Evolutionary conservation across 768 basidiomycete species (phyloP), one percentile per base, ranked within the genome.

Genomic region (Suillus decipiens): DNA sequence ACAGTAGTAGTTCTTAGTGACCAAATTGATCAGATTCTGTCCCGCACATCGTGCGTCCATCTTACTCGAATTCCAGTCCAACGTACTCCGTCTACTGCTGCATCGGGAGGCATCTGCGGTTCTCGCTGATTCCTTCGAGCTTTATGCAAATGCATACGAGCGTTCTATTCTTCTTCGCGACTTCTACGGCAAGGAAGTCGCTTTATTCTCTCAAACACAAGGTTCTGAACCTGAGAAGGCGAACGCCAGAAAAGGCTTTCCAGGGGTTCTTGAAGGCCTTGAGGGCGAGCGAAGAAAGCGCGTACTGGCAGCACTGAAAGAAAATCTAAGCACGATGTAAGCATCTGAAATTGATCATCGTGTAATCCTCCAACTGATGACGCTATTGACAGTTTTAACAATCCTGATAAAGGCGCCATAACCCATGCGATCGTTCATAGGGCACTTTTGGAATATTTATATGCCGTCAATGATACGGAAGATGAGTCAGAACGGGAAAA

Each of bases 181-280:
- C 64, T 94, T 97, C 66, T 98, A 95, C 67, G 95, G 95, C 15
- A 92, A 91, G 73, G 95, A 98, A 73, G 89, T 88, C 0, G 79
- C 82, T 3, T 76, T 98, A 36, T 94, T 96, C 75, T 80, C 76
- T 7, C 67, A 82, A 7, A 84, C 80, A 0, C 77, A 71, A 22
- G 86, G 86, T 15, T 87, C 83, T 51, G 82, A 81, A 0, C 83
- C 83, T 57, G 86, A 89, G 54, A 88, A 86, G 72, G 89, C 86
- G 65, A 77, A 78, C 15, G 83, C 85, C 5, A 88, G 84, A 72
- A 86, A 83, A 64, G 91, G 92, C 0, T 75, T 96, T 53, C 78
- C 79, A 17, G 90, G 88, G 1, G 77, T 93, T 3, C 73, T 96
- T 48, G 87, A 88, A 37, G 85, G 83, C 0, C 79, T 80, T 7